phyloP scores from a whole-genome alignment of 1,139 yeast species.

The Nakaseomyces bracarensis region DNA sequence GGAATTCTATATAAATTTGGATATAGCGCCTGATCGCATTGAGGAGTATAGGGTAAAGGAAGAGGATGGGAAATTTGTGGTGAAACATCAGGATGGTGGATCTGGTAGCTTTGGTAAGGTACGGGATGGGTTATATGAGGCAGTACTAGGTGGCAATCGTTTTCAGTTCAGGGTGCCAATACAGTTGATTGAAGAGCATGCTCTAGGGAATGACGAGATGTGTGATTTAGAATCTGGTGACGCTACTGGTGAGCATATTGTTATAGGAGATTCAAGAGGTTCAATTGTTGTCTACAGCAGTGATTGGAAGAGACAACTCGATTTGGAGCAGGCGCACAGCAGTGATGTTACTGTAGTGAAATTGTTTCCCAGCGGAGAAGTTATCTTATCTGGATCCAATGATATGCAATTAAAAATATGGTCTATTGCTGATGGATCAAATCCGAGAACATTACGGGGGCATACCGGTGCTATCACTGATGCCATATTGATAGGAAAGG shows the following conservation, averaged over 20 bases:
- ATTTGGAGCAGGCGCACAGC: slow-evolving; percentile 39
- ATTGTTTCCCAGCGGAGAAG: slow-evolving; percentile 57
- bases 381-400: slow-evolving; percentile 44
- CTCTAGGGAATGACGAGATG: not conserved
- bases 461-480: slow-evolving; percentile 43
- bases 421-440: slow-evolving; percentile 41
- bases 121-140: slow-evolving; percentile 10
- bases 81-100: slow-evolving; percentile 9
- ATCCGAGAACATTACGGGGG: slow-evolving; percentile 42
- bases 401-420: slow-evolving; percentile 54
- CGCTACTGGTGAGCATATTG: slow-evolving; percentile 11
- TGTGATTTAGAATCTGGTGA: slow-evolving; percentile 13
- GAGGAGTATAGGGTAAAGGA: slow-evolving; percentile 26
- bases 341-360: slow-evolving; percentile 36
- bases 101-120: slow-evolving; percentile 13
- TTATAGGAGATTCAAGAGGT: slow-evolving; percentile 43
- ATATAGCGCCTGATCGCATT: slow-evolving; percentile 29
- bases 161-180: slow-evolving; percentile 15
- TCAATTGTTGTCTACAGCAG: slow-evolving; percentile 27
- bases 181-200: not conserved
- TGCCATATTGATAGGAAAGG: slow-evolving; percentile 46
- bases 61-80: not conserved
- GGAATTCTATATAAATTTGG: slow-evolving; percentile 38
- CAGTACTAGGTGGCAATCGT: slow-evolving; percentile 14
- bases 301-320: slow-evolving; percentile 14